Conservation (phyloP, 331 rosid species). For the Dryas integrifolia region DNA sequence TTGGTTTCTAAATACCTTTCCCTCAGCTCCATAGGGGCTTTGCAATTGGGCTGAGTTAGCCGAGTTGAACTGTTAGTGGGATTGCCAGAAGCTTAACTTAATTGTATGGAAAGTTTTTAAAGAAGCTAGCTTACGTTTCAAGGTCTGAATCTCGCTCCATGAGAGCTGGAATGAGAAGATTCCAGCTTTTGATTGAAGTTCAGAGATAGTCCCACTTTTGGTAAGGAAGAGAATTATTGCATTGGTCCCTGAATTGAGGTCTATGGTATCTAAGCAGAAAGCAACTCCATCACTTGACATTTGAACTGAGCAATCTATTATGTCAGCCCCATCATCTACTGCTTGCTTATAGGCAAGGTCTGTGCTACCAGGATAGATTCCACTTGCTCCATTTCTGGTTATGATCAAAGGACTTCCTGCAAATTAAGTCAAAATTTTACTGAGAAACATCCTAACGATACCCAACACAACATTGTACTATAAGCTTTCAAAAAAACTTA, state of each 20-base stretch:
- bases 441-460: background rate
- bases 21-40: slow-evolving; percentile 29
- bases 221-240: slow-evolving; percentile 56
- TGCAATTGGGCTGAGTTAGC: slow-evolving; percentile 61
- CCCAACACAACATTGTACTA: background rate
- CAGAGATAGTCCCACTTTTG: slow-evolving; percentile 43
- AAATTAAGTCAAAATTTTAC: background rate
- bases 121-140: slow-evolving; percentile 55
- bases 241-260: slow-evolving; percentile 48
- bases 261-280: slow-evolving; percentile 55
- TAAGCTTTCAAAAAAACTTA: slow-evolving; percentile 5
- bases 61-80: background rate
- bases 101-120: background rate
- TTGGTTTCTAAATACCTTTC: slow-evolving; percentile 55
- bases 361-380: slow-evolving; percentile 68
- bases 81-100: background rate
- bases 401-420: slow-evolving; percentile 67
- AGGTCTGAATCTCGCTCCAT: slow-evolving; percentile 71
- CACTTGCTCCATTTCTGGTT: slow-evolving; percentile 74
- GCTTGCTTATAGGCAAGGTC: slow-evolving; percentile 84
- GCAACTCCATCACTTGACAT: slow-evolving; percentile 79
- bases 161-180: slow-evolving; percentile 73
- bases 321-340: slow-evolving; percentile 66
- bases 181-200: slow-evolving; percentile 60
- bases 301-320: slow-evolving; percentile 92